These are phyloP conservation scores for Verticillium dahliae DNA, from an alignment of 2,329 filamentous ascomycete genomes.

Conservation along the genomic window DNA sequence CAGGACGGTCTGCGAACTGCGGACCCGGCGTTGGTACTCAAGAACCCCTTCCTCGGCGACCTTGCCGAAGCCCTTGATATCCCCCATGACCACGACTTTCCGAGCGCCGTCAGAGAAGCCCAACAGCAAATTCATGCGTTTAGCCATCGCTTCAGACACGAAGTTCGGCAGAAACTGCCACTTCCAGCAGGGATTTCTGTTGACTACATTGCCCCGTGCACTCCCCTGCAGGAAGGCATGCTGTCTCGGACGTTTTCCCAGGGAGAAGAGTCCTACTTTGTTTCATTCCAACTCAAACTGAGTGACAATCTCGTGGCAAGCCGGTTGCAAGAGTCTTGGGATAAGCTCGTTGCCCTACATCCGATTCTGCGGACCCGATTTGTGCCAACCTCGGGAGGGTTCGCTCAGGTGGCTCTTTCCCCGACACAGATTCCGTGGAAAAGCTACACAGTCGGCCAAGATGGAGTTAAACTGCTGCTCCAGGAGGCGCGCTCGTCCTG, in stretches of 20 bases:
- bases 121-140: constrained; percentile 58
- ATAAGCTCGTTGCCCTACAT: constrained; percentile 38
- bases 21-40: constrained; percentile 62
- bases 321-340: constrained; percentile 52
- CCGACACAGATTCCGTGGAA: constrained; percentile 35
- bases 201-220: constrained; percentile 74
- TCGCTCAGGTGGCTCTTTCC: constrained; percentile 63
- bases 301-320: constrained; percentile 31
- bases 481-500: constrained; percentile 37
- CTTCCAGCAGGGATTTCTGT: constrained; percentile 35
- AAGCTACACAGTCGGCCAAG: constrained; percentile 19
- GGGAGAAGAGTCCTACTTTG: constrained; percentile 64
- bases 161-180: constrained; percentile 34
- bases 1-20: constrained; percentile 53
- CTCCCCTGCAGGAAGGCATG: constrained; percentile 81
- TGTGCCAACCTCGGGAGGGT: constrained; percentile 65
- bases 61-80: constrained; percentile 32
- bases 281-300: constrained; percentile 61
- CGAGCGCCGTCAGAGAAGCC: constrained; percentile 33
- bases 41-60: constrained; percentile 44
- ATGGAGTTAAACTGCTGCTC: constrained; percentile 25
- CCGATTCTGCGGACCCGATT: constrained; percentile 71
- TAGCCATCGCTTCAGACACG: constrained; percentile 51
- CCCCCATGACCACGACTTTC: constrained; percentile 7
- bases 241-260: constrained; percentile 60